Percentiles rank a stretch among this genome's conserved stretches.
These are phyloP conservation scores for Talaromyces wortmannii DNA, from an alignment of 495 filamentous ascomycete species.

Conservation along the genomic window DNA sequence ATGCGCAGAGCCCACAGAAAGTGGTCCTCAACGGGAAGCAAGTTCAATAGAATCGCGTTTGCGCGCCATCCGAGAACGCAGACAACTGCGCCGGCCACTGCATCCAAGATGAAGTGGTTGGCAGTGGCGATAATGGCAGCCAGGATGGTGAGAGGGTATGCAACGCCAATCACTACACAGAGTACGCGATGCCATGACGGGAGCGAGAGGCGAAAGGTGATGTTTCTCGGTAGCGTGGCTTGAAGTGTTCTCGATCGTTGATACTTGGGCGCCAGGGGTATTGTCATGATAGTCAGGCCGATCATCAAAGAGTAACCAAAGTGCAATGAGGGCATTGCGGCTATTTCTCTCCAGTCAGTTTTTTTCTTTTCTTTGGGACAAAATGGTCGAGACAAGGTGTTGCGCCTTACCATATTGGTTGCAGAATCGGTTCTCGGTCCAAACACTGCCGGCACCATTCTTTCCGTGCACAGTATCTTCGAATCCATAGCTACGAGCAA, in stretches of 20 bases:
- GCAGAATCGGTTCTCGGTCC: constrained; percentile 67
- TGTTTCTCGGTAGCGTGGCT: constrained; percentile 10
- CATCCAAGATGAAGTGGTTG: constrained; percentile 70
- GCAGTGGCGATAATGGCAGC: constrained; percentile 65
- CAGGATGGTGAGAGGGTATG: constrained; percentile 60
- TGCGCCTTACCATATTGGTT: constrained; percentile 50
- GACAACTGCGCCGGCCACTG: constrained; percentile 55
- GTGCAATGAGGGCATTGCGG: constrained; percentile 75
- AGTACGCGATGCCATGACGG: constrained; percentile 38
- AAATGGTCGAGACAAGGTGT: background rate
- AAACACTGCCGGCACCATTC: constrained; percentile 57
- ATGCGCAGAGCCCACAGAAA: constrained; percentile 56
- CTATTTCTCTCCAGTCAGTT: constrained; percentile 18
- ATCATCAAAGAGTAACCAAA: constrained; percentile 76
- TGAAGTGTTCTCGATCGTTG: constrained; percentile 9
- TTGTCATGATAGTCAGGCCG: constrained; percentile 57
- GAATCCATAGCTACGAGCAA: constrained; percentile 58
- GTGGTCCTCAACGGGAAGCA: constrained; percentile 57
- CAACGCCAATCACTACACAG: constrained; percentile 45
- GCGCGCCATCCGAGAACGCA: constrained; percentile 50
- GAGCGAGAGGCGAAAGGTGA: constrained; percentile 16
- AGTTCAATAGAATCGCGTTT: constrained; percentile 52
- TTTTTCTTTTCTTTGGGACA: background rate
- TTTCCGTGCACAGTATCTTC: constrained; percentile 67
- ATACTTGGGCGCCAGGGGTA: constrained; percentile 36